Evolutionary conservation across 2,329 filamentous ascomycete genomes (phyloP), one percentile per base, ranked within the genome.

Genomic region (Trichoderma sp.): DNA sequence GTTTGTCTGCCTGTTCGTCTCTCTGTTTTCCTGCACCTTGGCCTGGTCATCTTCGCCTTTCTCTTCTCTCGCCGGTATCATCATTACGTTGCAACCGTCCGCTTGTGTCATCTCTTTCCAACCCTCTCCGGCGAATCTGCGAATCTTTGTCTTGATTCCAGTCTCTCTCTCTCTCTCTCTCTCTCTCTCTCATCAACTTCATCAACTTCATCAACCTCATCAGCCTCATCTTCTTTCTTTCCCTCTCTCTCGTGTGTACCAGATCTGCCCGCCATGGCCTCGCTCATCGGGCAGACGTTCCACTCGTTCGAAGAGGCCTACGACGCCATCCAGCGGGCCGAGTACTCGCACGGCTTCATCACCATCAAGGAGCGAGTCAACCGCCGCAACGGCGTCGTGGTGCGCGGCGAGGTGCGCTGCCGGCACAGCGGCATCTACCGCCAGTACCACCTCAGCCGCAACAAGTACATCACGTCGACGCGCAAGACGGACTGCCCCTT

Each of bases 331-430:
- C 60, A 63, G 50, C 52, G 60, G 41, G 60, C 50, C 7, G 60
- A 63, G 43, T 63, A 63, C 28, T 54, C 60, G 12, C 60, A 55
- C 19, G 60, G 60, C 60, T 63, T 44, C 60, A 63, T 63, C 50
- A 63, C 60, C 26, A 63, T 63, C 5, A 63, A 63, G 60, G 60
- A 63, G n/a, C 60, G 60, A 50, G 60, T 63, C 50, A 63, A 63
- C 26, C 60, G 60, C 9, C 60, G 60, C 34, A 63, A 63, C 34
- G 60, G 60, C 50, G 60, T 63, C 50, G 60, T 63, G 6, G 60
- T 63, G 48, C 60, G 60, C 15, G 60, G 60, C 50, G 60, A 63
- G 19, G 60, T 63, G 15, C 60, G 60, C 19, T 63, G 60, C 26
- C 50, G 60, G 60, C 60, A 63, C 21, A 63, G 60, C 28, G 60